These are phyloP conservation scores for Sugiyamaella americana DNA, from an alignment of 805 yeast genomes.

Conservation along the genomic window DNA sequence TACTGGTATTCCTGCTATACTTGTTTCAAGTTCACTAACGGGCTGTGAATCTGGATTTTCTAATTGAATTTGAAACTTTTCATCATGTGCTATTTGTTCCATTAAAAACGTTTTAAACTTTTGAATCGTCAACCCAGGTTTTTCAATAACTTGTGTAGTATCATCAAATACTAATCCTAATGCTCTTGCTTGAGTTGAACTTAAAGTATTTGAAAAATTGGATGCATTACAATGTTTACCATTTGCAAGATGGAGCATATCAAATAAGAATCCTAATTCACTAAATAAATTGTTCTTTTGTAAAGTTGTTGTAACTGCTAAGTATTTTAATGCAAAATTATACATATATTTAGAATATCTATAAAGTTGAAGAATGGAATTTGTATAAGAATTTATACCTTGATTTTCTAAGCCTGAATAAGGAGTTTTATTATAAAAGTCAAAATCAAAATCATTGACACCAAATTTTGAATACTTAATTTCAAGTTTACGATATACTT, in stretches of 20 bases:
- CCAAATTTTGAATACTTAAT: constrained; percentile 86
- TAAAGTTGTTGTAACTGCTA: constrained; percentile 24
- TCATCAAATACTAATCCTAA: constrained; percentile 50
- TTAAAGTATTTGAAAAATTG: constrained; percentile 60
- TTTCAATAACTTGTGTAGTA: constrained; percentile 11
- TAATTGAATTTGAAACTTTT: constrained; percentile 20
- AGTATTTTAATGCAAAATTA: constrained; percentile 51
- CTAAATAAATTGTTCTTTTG: constrained; percentile 41
- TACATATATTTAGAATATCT: constrained; percentile 70
- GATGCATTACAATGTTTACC: constrained; percentile 77
- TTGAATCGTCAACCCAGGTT: constrained; percentile 35
- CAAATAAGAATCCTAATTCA: constrained; percentile 84
- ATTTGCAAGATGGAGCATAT: constrained; percentile 79
- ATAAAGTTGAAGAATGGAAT: constrained; percentile 72
- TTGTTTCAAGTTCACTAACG: constrained; percentile 2
- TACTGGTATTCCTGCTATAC: constrained; percentile 17
- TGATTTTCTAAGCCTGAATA: constrained; percentile 88
- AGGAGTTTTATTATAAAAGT: constrained; percentile 65
- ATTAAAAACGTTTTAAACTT: constrained; percentile 56
- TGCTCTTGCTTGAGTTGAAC: constrained; percentile 44
- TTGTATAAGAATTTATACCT: constrained; percentile 68
- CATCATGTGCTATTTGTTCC: constrained; percentile 47
- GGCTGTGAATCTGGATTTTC: neutral
- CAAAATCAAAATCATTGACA: constrained; percentile 88
- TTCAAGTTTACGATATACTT: constrained; percentile 66